A percentile compares a stretch with the other conserved stretches of the same genome.
These are phyloP conservation scores for Botryotinia convoluta DNA, from an alignment of 2,329 filamentous ascomycete species.

Conservation along the genomic window DNA sequence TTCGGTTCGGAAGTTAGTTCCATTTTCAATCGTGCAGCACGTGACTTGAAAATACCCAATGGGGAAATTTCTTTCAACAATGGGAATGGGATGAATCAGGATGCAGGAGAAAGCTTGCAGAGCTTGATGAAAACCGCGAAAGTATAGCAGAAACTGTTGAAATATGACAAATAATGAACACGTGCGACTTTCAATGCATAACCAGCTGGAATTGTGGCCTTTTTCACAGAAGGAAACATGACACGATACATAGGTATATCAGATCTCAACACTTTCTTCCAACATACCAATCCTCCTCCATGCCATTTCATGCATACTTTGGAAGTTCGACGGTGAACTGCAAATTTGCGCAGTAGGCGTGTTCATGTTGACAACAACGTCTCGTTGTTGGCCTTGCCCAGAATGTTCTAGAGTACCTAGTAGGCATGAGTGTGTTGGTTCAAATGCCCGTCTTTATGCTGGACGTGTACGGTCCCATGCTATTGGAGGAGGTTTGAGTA, in stretches of 20 bases:
- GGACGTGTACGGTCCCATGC: conserved; percentile 1
- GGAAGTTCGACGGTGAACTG: neutral
- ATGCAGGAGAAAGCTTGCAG: neutral
- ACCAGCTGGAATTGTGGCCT: neutral
- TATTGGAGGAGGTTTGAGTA: neutral
- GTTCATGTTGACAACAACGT: conserved; percentile 13
- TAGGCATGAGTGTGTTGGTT: neutral
- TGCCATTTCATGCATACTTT: neutral
- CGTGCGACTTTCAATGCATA: neutral
- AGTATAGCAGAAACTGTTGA: neutral
- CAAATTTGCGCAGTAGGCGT: neutral
- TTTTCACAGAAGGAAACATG: neutral
- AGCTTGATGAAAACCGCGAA: neutral
- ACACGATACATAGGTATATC: neutral
- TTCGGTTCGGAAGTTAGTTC: neutral
- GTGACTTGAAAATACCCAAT: neutral
- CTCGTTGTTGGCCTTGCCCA: conserved; percentile 3
- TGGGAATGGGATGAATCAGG: too few species aligned
- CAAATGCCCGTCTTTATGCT: neutral
- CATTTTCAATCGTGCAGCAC: neutral
- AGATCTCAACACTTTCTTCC: neutral
- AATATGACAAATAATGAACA: neutral
- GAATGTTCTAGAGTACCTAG: conserved; percentile 8
- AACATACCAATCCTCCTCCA: neutral
- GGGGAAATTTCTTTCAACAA: neutral